Base-by-base conservation (phyloP, 2,329 filamentous ascomycete species). In the Neonectria neomacrospora region DNA sequence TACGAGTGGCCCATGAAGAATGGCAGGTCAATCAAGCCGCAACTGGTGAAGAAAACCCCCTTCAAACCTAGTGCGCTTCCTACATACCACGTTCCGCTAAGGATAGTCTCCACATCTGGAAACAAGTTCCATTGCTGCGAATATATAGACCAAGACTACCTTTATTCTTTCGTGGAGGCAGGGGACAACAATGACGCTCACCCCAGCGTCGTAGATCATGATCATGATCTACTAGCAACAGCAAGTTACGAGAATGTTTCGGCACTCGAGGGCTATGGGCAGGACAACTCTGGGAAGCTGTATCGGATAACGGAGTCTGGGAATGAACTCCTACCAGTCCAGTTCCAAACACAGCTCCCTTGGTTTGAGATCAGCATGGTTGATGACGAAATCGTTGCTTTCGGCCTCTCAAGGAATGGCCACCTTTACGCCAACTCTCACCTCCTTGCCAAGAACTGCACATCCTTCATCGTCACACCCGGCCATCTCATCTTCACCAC, bases 401-500 rank as follows among this genome's bases (percentile, higher is more conserved):
- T 88, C 72, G 91, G 93, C 2, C 80, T 97, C 67, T 91, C 93
- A 3, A 85, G 87, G 51, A 91, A 88, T 58, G 96, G 96, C 0
- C 85, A 90, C 57, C 81, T 99, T 0, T 96, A 92, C 75, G 92
- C 91, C 42, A 92, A 94, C 74, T 88, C 90, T 3, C 87, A 85
- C 16, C 82, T 91, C 5, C 81, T 97, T 47, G 88, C 90, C 14
- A 93, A 92, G 77, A 97, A 96, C 71, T 97, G 94, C 78, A 98
- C 95, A 0, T 99, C 96, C 0, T 98, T 97, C 71, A 77, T 94
- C 6, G 80, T 94, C 26, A 97, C 95, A 0, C 83, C 89, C 0
- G 88, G 89, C 20, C 95, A 98, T 80, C 83, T 99, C 14, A 88
- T 98, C 61, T 94, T 95, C 74, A 99, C 96, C 1, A 99, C 96